These are phyloP conservation scores for Sporisorium reilianum DNA, from an alignment of 1,284 basidiomycete species.

Conservation along the genomic window DNA sequence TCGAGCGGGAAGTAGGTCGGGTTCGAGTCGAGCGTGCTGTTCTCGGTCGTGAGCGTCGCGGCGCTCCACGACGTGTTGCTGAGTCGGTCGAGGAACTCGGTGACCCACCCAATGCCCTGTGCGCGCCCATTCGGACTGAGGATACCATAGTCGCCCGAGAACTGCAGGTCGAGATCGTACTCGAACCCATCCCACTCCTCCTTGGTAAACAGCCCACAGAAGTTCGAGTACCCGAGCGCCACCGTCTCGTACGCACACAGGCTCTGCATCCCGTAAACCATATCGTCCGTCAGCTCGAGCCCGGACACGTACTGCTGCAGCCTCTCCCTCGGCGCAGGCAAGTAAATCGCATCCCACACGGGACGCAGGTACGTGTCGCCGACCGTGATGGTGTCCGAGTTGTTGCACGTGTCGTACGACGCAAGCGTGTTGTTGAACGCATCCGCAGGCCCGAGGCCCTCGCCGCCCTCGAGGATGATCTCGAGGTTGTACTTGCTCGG, in stretches of 20 bases:
- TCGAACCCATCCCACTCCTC: conserved; percentile 87
- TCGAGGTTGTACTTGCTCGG: conserved; percentile 60
- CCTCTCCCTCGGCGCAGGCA: conserved; percentile 51
- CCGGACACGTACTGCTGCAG: conserved; percentile 56
- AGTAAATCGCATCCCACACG: conserved; percentile 70
- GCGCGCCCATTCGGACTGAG: conserved; percentile 83
- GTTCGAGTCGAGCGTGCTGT: conserved; percentile 56
- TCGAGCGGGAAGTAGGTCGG: conserved; percentile 61
- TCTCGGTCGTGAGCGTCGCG: conserved; percentile 56
- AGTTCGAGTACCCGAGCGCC: conserved; percentile 70
- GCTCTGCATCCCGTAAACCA: conserved; percentile 59
- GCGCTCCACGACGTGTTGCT: conserved; percentile 44
- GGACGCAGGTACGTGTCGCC: conserved; percentile 72
- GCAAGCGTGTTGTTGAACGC: conserved; percentile 84
- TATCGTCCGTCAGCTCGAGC: conserved; percentile 70
- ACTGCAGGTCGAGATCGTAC: conserved; percentile 74
- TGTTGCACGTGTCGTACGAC: conserved; percentile 77
- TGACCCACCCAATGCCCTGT: conserved; percentile 84
- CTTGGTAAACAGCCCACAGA: conserved; percentile 87
- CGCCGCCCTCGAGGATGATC: conserved; percentile 58
- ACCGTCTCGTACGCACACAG: conserved; percentile 70
- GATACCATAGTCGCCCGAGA: conserved; percentile 75
- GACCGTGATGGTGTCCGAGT: conserved; percentile 73
- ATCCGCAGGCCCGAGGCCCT: conserved; percentile 43
- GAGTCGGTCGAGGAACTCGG: conserved; percentile 65